A percentile compares a stretch with the other conserved stretches of the same genome.
Evolutionary conservation across 2,329 filamentous ascomycete species (phyloP).

Genomic region (Ascosphaera apis): DNA sequence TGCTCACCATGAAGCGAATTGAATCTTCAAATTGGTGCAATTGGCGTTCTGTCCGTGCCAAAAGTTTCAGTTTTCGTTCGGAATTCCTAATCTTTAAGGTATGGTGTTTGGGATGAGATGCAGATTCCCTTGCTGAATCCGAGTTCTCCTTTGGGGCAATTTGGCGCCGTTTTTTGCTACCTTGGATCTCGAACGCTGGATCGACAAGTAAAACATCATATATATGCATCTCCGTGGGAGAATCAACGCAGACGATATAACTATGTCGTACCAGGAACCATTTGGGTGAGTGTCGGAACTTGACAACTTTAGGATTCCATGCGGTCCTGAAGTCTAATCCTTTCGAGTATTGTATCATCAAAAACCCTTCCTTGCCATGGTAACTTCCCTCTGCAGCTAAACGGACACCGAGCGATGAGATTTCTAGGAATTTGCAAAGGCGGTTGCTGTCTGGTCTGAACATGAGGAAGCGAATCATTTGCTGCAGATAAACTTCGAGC

Average conservation of each 20-base stretch:
- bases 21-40: constrained; percentile 86
- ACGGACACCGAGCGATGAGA: constrained; percentile 81
- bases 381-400: constrained; percentile 90
- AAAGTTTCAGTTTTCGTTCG: constrained; percentile 73
- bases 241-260: constrained; percentile 96
- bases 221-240: constrained; percentile 94
- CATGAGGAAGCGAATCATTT: constrained; percentile 91
- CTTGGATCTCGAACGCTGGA: constrained; percentile 58
- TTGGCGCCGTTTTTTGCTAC: constrained; percentile 39
- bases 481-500: constrained; percentile 72
- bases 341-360: constrained; percentile 79
- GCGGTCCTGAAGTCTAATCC: constrained; percentile 68
- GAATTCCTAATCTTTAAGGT: constrained; percentile 72
- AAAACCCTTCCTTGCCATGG: constrained; percentile 87
- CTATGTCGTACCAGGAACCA: constrained; percentile 98
- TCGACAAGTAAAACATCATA: constrained; percentile 98
- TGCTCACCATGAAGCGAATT: constrained; percentile 60
- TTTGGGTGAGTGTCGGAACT: constrained; percentile 66
- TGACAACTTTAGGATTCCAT: constrained; percentile 54
- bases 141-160: constrained; percentile 33
- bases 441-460: constrained; percentile 91
- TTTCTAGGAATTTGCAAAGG: constrained; percentile 81
- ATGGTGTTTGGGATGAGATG: constrained; percentile 49
- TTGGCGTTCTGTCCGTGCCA: constrained; percentile 75
- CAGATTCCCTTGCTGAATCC: constrained; percentile 39